phyloP scores from a whole-genome alignment of 2,329 filamentous ascomycete genomes.

The Fusarium marasasianum region DNA sequence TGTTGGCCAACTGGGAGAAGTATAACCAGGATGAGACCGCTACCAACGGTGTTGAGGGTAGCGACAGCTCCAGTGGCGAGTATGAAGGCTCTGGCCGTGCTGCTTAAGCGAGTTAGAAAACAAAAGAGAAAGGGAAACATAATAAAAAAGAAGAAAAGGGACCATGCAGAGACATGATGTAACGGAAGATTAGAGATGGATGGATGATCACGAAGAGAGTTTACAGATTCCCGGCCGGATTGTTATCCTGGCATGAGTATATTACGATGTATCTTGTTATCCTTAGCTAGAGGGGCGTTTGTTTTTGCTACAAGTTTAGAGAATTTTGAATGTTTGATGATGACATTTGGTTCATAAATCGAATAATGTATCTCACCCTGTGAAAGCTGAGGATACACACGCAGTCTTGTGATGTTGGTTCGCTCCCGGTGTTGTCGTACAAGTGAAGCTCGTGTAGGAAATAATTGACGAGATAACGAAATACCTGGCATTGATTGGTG shows the following conservation, averaged over 20 bases:
- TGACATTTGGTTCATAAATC: constrained; percentile 6
- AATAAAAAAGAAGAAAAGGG: constrained; percentile 7
- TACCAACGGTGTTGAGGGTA: constrained; percentile 47
- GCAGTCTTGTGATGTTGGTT: neutral
- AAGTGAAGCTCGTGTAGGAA: neutral
- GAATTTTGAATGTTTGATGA: constrained; percentile 31
- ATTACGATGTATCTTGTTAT: constrained; percentile 42
- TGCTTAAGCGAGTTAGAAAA: constrained; percentile 44
- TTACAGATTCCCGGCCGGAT: constrained; percentile 34
- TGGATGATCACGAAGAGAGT: constrained; percentile 40
- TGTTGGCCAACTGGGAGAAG: constrained; percentile 87
- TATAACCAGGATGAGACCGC: constrained; percentile 64
- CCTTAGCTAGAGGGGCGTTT: constrained; percentile 40
- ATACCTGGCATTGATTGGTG: neutral
- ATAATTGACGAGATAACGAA: constrained; percentile 18
- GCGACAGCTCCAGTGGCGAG: constrained; percentile 52
- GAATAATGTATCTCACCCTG: neutral
- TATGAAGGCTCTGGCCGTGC: constrained; percentile 55
- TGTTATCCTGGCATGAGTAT: constrained; percentile 38
- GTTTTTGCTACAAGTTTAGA: constrained; percentile 32
- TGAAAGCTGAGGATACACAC: neutral
- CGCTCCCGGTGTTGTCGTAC: neutral
- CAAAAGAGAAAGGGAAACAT: constrained; percentile 10
- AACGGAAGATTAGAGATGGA: constrained; percentile 30
- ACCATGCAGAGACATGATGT: constrained; percentile 24